Evolutionary conservation across 495 filamentous ascomycete species (phyloP).

Genomic region (Xylaria sp.): DNA sequence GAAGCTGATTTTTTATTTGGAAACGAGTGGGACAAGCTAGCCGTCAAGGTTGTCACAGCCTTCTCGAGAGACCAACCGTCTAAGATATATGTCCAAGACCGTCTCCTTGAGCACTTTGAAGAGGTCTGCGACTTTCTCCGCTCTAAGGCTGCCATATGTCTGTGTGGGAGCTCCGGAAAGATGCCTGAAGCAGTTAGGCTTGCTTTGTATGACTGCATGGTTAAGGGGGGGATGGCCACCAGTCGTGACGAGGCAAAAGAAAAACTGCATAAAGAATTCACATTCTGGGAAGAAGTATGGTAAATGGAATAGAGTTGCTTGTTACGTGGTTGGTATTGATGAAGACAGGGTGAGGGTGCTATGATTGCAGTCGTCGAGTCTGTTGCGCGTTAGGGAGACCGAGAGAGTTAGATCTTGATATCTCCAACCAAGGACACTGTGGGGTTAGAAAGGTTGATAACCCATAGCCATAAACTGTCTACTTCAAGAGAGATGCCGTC

Average conservation of each 20-base stretch:
- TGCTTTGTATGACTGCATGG: slow-evolving; percentile 76
- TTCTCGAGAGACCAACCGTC: slow-evolving; percentile 74
- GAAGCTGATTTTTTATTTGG: slow-evolving; percentile 79
- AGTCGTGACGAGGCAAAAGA: slow-evolving; percentile 40
- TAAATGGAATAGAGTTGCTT: slow-evolving; percentile 24
- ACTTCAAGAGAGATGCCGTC: no score
- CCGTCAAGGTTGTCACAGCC: slow-evolving; percentile 67
- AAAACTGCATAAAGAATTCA: slow-evolving; percentile 37
- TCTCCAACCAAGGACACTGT: background rate
- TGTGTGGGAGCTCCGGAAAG: slow-evolving; percentile 83
- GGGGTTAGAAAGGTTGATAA: background rate
- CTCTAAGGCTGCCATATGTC: slow-evolving; percentile 55
- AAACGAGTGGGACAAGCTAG: slow-evolving; percentile 69
- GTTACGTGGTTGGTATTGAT: background rate
- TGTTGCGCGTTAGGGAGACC: background rate
- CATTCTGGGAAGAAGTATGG: slow-evolving; percentile 59
- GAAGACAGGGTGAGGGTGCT: background rate
- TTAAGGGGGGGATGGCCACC: slow-evolving; percentile 36
- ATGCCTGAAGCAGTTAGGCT: slow-evolving; percentile 92
- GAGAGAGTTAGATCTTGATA: background rate
- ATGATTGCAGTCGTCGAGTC: background rate
- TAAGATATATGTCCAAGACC: slow-evolving; percentile 91
- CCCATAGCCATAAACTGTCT: background rate
- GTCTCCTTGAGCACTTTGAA: slow-evolving; percentile 66
- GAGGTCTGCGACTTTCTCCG: slow-evolving; percentile 65